Evolutionary conservation across 306 rosid species (phyloP), one percentile per base, ranked within the genome.

Genomic region (Glycine tomentella): DNA sequence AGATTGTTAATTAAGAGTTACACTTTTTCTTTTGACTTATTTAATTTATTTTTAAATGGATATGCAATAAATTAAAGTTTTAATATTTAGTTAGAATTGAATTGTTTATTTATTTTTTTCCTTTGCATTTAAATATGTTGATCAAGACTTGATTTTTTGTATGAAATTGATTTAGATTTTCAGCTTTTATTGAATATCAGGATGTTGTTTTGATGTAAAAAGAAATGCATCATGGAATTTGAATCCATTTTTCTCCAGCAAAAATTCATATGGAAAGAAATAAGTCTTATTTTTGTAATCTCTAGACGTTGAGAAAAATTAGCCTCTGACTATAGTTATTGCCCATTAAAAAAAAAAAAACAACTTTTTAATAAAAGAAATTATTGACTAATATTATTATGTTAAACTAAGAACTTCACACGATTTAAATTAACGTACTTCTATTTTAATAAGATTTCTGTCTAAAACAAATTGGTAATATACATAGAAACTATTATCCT

Each of bases 391-490:
- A 10, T 62, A 45, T 9, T 7, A 44, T 44, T 40, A 42, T 58
- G 69, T 58, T n/a, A 13, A 25, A 4, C 33, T 8, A 14, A 34
- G 10, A 15, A 76, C 11, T 25, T 62, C 34, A 75, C 15, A 10
- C n/a, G n/a, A 25, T 31, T 76, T 50, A 42, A 77, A 64, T 16
- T 15, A 77, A 64, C 38, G 2, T 50, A n/a, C 0, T 64, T 16
- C 31, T 64, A 36, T 51, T 36, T 46, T 65, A 16, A 36, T 16
- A 15, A 16, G 25, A 16, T 51, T n/a, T 16, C 33, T 49, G 14
- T 36, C 80, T 16, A 15, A 76, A 59, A 75, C 9, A 20, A 61
- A 8, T 62, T 62, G 65, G 33, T 34, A 76, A 31, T n/a, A 9
- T 31, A 49, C 31, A n/a, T 31, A 61, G 59, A 62, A 31, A 61